Base-by-base conservation (phyloP, 805 yeast species). In the Zygosaccharomyces pseudorouxii region DNA sequence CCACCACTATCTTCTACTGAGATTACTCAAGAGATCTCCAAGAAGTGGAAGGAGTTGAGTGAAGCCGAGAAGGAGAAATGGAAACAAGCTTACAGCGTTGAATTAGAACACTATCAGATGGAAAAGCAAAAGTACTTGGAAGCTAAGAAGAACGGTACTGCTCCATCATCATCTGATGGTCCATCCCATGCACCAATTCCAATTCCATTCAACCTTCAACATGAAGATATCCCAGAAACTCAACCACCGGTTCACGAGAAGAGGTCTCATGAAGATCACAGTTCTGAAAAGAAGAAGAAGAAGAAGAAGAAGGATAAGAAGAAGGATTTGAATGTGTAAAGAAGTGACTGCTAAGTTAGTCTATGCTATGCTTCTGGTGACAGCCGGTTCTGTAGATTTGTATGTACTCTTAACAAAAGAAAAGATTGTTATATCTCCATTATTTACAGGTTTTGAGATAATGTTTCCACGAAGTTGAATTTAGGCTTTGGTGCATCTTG, bases 1-100 rank as follows among this genome's bases (percentile, higher is more conserved):
- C 78, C 84, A 12, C 79, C 87, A 9, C 74, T 85, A 55, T 75
- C 84, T 9, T 86, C 89, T 36, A 78, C 82, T 18, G 96, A 88
- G 59, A 77, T 89, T 68, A 86, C 93, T 35, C 83, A 80, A 59
- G 82, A 82, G 58, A 84, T 89, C 56, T 81, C 93, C 41, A 81
- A 78, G 60, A 78, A 81, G 60, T 92, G 97, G 97, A 79, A 80
- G 56, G 78, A 73, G 33, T 70, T 90, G 63, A 64, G 82, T 43
- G 85, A 79, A n/a, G 76, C 70, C 16, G 92, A 84, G 62, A 86
- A 85, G 67, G 79, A 74, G 42, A 76, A 77, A 57, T 86, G 93
- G 84, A 84, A 85, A 64, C 79, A 77, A 53, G 70, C 75, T 49
- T 76, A 77, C 62, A 63, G 64, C 45, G 69, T 68, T 44, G 76